phyloP scores from a whole-genome alignment of 164 flowering plant genomes.

The Stephania japonica region DNA sequence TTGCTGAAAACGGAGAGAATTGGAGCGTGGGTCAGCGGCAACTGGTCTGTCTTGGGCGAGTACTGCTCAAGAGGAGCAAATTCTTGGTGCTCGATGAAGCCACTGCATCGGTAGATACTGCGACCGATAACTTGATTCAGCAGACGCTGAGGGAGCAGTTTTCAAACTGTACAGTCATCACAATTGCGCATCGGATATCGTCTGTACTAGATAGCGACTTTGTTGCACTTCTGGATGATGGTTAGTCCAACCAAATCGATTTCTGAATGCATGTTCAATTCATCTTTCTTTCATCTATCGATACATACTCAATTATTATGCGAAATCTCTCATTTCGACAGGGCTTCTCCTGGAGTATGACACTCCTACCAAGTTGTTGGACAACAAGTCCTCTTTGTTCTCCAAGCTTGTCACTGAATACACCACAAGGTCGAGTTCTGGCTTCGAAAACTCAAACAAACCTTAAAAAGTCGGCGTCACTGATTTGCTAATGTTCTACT shows the following conservation, averaged over 20 bases:
- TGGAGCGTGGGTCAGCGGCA: slow-evolving; percentile 67
- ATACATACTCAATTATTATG: not conserved
- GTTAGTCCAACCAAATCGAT: slow-evolving; percentile 11
- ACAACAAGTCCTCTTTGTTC: slow-evolving; percentile 25
- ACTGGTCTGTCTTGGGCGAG: slow-evolving; percentile 45
- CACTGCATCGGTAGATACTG: slow-evolving; percentile 53
- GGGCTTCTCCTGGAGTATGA: slow-evolving; percentile 31
- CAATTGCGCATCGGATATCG: slow-evolving; percentile 45
- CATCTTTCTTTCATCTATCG: too few species aligned
- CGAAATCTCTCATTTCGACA: slow-evolving; percentile 1
- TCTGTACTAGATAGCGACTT: slow-evolving; percentile 41
- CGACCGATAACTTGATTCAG: slow-evolving; percentile 44
- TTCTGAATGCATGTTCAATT: too few species aligned
- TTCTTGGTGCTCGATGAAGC: slow-evolving; percentile 60
- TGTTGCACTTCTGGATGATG: slow-evolving; percentile 28
- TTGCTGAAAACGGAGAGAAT: slow-evolving; percentile 45
- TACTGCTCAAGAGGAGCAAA: slow-evolving; percentile 38
- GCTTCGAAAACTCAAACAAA: slow-evolving; percentile 3
- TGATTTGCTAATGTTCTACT: too few species aligned
- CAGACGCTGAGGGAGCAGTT: slow-evolving; percentile 32
- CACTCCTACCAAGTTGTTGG: slow-evolving; percentile 26
- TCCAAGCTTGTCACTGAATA: slow-evolving; percentile 33
- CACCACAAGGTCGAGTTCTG: slow-evolving; percentile 19
- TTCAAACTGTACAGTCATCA: slow-evolving; percentile 32
- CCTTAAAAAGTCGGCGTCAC: not conserved